Conservation (phyloP, 495 filamentous ascomycete genomes). For the Podospora anserina region DNA sequence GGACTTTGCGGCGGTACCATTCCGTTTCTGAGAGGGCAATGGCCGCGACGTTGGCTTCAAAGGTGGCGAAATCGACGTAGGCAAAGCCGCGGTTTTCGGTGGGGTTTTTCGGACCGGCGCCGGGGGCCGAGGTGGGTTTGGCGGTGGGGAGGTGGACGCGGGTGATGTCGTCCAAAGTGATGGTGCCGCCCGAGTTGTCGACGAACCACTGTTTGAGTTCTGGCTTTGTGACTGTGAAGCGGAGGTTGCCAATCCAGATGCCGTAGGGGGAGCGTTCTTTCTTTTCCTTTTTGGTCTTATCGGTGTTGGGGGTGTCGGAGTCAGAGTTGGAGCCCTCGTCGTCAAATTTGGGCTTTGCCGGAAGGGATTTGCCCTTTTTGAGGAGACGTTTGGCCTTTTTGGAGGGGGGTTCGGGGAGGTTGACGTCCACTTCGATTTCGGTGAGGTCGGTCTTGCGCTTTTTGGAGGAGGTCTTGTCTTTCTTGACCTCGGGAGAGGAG, state of each 20-base stretch:
- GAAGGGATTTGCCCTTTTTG: constrained; percentile 66
- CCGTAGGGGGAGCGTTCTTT: constrained; percentile 72
- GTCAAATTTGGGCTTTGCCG: constrained; percentile 39
- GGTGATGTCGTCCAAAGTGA: constrained; percentile 69
- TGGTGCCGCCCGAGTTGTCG: constrained; percentile 57
- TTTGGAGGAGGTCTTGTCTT: constrained; percentile 32
- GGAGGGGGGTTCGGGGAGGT: constrained; percentile 83
- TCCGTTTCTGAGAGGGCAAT: constrained; percentile 77
- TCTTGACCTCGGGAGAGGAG: constrained; percentile 11
- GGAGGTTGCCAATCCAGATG: constrained; percentile 94
- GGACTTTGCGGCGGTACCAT: constrained; percentile 66
- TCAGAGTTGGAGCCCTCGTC: constrained; percentile 35
- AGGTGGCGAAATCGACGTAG: constrained; percentile 84
- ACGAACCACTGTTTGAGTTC: constrained; percentile 74
- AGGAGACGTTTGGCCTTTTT: constrained; percentile 82
- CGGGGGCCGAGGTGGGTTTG: constrained; percentile 29
- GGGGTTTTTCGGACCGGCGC: constrained; percentile 30
- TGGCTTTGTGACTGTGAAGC: constrained; percentile 68
- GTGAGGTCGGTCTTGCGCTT: constrained; percentile 72
- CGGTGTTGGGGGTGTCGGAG: not conserved
- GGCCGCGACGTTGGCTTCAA: constrained; percentile 64
- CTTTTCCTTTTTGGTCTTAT: constrained; percentile 40
- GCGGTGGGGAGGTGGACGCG: constrained; percentile 73
- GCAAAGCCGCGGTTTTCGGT: constrained; percentile 79
- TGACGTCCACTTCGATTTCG: constrained; percentile 87